Evolutionary conservation across 2,329 filamentous ascomycete species (phyloP).

Genomic region (Raffaelea arxii): DNA sequence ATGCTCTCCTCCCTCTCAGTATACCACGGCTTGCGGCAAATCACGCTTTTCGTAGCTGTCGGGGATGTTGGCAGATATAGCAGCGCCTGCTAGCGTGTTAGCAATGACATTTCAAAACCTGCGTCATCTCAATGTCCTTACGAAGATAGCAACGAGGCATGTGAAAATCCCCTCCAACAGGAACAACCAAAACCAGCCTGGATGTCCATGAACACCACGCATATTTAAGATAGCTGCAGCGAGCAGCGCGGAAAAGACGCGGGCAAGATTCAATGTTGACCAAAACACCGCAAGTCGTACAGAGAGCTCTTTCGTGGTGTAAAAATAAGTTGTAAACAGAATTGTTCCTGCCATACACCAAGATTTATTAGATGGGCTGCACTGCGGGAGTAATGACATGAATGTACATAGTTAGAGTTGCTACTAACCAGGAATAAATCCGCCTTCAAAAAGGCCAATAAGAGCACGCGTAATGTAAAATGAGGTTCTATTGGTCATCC

Average conservation of each 20-base stretch:
- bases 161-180: conserved; percentile 34
- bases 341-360: conserved; percentile 36
- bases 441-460: conserved; percentile 23
- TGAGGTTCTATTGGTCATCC: conserved; percentile 33
- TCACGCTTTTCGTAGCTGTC: conserved; percentile 50
- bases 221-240: conserved; percentile 39
- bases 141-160: conserved; percentile 20
- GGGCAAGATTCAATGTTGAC: conserved; percentile 36
- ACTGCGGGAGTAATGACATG: no score
- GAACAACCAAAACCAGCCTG: conserved; percentile 48
- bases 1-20: conserved; percentile 58
- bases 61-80: conserved; percentile 56
- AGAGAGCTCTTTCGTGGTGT: conserved; percentile 58
- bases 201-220: conserved; percentile 33
- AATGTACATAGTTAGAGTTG: no score
- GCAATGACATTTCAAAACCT: neutral
- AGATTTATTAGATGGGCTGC: no score
- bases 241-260: conserved; percentile 37
- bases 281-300: conserved; percentile 61
- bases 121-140: conserved; percentile 28
- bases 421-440: conserved; percentile 41
- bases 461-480: conserved; percentile 43
- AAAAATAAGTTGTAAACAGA: conserved; percentile 63
- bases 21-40: conserved; percentile 58
- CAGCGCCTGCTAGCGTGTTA: conserved; percentile 27